Percentiles rank a stretch among this genome's conserved stretches.
Evolutionary conservation across 2,329 filamentous ascomycete genomes (phyloP).

Genomic region (Arthrobotrys megalospora): DNA sequence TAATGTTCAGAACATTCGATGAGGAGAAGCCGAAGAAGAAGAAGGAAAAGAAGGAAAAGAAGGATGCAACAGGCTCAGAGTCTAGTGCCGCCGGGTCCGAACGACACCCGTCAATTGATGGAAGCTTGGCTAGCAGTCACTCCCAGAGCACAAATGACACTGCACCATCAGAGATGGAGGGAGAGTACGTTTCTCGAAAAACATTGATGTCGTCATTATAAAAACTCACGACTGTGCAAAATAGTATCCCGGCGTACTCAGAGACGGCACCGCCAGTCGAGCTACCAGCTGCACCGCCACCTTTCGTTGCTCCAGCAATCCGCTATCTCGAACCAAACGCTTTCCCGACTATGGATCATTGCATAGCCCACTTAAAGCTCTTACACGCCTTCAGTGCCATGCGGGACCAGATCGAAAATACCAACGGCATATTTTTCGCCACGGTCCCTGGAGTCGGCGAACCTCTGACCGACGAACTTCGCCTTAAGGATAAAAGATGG

Average conservation of each 20-base stretch:
- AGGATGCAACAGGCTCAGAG: constrained; percentile 12
- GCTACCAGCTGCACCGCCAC: neutral
- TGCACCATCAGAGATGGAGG: constrained; percentile 29
- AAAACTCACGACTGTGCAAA: neutral
- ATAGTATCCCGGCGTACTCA: constrained; percentile 39
- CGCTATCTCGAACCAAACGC: constrained; percentile 28
- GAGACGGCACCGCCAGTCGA: constrained; percentile 23
- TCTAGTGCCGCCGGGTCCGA: constrained; percentile 18
- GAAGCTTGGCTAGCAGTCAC: neutral
- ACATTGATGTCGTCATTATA: neutral
- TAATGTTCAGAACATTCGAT: constrained; percentile 12
- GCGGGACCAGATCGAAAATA: constrained; percentile 50
- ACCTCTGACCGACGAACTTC: constrained; percentile 44
- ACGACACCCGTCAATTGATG: constrained; percentile 8
- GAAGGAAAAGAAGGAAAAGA: constrained; percentile 10
- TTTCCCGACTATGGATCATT: constrained; percentile 42
- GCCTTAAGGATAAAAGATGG: constrained; percentile 60
- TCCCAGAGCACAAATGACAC: constrained; percentile 27
- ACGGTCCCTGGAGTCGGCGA: constrained; percentile 48
- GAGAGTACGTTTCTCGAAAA: constrained; percentile 7
- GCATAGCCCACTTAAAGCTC: constrained; percentile 48
- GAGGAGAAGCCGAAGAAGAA: constrained; percentile 38
- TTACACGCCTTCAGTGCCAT: constrained; percentile 56
- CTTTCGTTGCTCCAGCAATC: constrained; percentile 36
- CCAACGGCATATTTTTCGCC: constrained; percentile 38